A percentile compares a stretch with the other conserved stretches of the same genome.
Evolutionary conservation across 306 rosid genomes (phyloP).

Genomic region (Comarum palustre): DNA sequence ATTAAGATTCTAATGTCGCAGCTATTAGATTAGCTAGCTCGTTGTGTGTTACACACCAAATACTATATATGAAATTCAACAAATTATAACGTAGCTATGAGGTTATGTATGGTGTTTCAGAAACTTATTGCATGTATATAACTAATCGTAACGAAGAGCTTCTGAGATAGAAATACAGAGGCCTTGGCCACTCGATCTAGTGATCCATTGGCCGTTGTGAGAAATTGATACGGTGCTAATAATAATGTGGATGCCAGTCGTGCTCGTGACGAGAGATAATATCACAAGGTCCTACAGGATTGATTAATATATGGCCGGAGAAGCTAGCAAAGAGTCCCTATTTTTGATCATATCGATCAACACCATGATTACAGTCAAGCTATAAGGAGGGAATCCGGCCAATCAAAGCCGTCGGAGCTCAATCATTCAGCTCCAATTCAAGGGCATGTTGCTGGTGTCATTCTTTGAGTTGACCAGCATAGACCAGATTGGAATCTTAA

Average conservation of each 20-base stretch:
- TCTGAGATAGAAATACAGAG: neutral
- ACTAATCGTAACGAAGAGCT: neutral
- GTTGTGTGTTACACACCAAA: too few relatives aligned
- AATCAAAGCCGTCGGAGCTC: constrained; percentile 23
- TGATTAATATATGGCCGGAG: constrained; percentile 8
- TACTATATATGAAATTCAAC: too few relatives aligned
- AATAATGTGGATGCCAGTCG: constrained; percentile 18
- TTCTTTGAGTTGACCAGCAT: neutral
- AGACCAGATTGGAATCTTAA: constrained; percentile 7
- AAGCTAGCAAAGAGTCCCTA: constrained; percentile 14
- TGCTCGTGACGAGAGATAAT: constrained; percentile 7
- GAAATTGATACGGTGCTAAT: neutral
- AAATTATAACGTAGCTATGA: too few relatives aligned
- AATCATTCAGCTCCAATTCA: constrained; percentile 3
- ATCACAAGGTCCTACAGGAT: constrained; percentile 16
- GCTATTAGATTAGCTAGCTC: too few relatives aligned
- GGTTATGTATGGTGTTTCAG: too few relatives aligned
- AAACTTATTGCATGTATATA: too few relatives aligned
- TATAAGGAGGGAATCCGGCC: neutral
- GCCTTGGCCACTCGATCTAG: neutral
- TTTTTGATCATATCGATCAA: constrained; percentile 15
- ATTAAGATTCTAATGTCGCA: too few relatives aligned
- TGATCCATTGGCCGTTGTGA: neutral
- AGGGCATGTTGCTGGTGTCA: neutral
- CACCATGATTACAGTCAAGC: constrained; percentile 8